Conservation (phyloP, 2,329 filamentous ascomycete species). For the Pseudogymnoascus sp. region DNA sequence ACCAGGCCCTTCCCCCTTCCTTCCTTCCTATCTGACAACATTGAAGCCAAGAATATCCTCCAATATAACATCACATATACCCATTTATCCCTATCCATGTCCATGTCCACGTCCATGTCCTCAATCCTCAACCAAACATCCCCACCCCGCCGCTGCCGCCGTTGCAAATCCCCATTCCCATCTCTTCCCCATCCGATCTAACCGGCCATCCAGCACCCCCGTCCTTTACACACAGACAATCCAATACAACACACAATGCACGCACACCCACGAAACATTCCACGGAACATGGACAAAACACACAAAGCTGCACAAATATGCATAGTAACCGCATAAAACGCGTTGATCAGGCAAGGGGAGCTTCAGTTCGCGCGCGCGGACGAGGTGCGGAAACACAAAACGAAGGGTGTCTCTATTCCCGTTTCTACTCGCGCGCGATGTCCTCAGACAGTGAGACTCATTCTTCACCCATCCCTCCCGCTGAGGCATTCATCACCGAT, state of each 20-base stretch:
- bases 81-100: not conserved
- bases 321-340: conserved; percentile 2
- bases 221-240: not conserved
- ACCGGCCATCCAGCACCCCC: not conserved
- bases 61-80: conserved; percentile 5
- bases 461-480: not conserved
- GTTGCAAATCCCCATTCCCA: not conserved
- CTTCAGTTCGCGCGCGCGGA: not conserved
- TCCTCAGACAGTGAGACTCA: not conserved
- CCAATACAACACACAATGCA: not conserved
- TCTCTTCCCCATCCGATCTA: not conserved
- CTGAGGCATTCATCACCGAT: too few species aligned
- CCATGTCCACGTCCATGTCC: not conserved
- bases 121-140: not conserved
- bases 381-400: not conserved
- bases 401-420: not conserved
- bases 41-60: not conserved
- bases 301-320: not conserved
- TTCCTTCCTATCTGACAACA: not conserved
- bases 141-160: not conserved
- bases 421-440: not conserved
- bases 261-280: not conserved
- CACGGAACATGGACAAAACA: not conserved
- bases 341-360: not conserved
- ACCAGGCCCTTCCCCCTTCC: not conserved